phyloP scores from a whole-genome alignment of 495 filamentous ascomycete species.

The Trichoderma erinaceum region DNA sequence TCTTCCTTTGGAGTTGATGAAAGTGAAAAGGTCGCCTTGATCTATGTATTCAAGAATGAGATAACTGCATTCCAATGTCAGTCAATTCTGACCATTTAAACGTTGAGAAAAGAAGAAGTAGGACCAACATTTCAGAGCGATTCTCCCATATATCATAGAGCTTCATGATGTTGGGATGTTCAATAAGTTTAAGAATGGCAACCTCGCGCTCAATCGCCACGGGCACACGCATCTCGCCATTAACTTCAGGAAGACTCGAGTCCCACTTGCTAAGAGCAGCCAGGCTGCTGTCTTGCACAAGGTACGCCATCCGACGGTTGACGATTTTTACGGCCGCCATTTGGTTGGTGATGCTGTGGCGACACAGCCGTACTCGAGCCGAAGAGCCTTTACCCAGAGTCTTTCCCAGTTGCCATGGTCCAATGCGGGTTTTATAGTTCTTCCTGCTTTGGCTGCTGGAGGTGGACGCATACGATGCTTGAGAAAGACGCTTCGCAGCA shows the following conservation, averaged over 20 bases:
- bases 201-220: slow-evolving; percentile 86
- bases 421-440: slow-evolving; percentile 64
- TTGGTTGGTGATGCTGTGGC: slow-evolving; percentile 66
- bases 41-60: slow-evolving; percentile 95
- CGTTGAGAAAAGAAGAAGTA: not conserved
- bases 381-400: slow-evolving; percentile 81
- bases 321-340: slow-evolving; percentile 92
- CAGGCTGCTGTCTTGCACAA: slow-evolving; percentile 69
- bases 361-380: slow-evolving; percentile 73
- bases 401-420: slow-evolving; percentile 85
- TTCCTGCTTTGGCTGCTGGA: slow-evolving; percentile 49
- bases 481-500: slow-evolving; percentile 62
- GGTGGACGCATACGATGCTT: slow-evolving; percentile 63
- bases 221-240: slow-evolving; percentile 63
- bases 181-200: slow-evolving; percentile 90
- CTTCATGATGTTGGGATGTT: slow-evolving; percentile 87
- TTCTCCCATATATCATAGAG: slow-evolving; percentile 97
- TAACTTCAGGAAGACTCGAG: slow-evolving; percentile 39
- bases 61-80: slow-evolving; percentile 53
- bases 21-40: slow-evolving; percentile 82
- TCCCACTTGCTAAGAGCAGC: slow-evolving; percentile 58
- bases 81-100: slow-evolving; percentile 21
- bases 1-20: slow-evolving; percentile 60
- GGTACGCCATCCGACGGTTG: slow-evolving; percentile 63
- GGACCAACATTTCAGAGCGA: slow-evolving; percentile 75